A percentile compares a stretch with the other conserved stretches of the same genome.
phyloP scores from a whole-genome alignment of 352 stramenopile species.

The Globisporangium irregulare region DNA sequence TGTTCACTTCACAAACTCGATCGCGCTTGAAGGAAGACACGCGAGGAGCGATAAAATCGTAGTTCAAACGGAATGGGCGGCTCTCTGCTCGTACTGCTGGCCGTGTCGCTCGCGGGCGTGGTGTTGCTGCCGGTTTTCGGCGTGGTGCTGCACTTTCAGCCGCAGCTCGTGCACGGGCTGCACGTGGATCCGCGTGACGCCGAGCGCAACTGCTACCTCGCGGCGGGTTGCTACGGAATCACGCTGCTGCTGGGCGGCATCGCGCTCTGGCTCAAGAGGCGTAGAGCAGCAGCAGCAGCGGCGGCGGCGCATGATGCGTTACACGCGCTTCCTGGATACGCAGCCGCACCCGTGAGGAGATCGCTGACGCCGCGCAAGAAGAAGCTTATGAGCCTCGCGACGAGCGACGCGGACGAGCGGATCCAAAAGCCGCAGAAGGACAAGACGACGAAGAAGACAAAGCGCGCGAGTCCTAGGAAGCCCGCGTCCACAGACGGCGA shows the following conservation, averaged over 20 bases:
- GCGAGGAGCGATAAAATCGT: neutral
- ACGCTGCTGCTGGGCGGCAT: conserved; percentile 35
- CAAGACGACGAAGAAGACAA: neutral
- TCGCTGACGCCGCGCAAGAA: conserved; percentile 23
- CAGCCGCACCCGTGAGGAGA: neutral
- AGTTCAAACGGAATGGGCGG: conserved; percentile 23
- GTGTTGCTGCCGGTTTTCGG: conserved; percentile 55
- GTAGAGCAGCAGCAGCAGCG: neutral
- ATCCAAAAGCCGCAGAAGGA: neutral
- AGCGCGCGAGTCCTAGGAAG: neutral
- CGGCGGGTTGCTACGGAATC: conserved; percentile 41
- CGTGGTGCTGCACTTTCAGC: conserved; percentile 53
- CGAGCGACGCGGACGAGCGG: neutral
- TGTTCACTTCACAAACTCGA: no score
- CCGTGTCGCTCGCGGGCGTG: conserved; percentile 46
- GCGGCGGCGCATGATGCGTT: neutral
- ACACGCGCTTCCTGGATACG: neutral
- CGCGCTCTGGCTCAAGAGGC: conserved; percentile 17
- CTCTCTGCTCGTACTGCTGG: conserved; percentile 34
- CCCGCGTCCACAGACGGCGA: neutral
- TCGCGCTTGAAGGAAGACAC: no score
- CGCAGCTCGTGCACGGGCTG: conserved; percentile 53
- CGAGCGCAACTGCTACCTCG: conserved; percentile 66
- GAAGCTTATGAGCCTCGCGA: conserved; percentile 16
- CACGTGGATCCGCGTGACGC: conserved; percentile 34